Evolutionary conservation across 78 protist species (phyloP).

Genomic region (Dictyostelium purpureum): DNA sequence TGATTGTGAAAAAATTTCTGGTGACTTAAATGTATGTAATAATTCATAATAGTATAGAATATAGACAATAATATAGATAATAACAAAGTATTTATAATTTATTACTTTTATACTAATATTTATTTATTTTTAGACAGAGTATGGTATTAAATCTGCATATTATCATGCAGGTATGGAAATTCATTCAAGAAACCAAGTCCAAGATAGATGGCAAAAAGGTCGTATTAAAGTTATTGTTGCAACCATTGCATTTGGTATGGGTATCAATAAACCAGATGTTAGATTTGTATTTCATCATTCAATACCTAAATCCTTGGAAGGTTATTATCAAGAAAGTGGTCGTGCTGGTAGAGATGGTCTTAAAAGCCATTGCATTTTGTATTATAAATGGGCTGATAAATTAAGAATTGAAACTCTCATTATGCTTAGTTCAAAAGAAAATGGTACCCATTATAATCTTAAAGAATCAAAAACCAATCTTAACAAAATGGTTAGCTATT

Average conservation of each 20-base stretch:
- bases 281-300: conserved; percentile 97
- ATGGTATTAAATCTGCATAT: conserved; percentile 60
- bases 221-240: conserved; percentile 90
- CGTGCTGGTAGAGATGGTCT: conserved; percentile 97
- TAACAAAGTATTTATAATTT: too few species aligned
- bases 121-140: background rate
- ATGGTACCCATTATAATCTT: background rate
- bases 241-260: conserved; percentile 99
- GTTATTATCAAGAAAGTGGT: conserved; percentile 97
- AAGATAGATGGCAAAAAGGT: conserved; percentile 88
- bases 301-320: conserved; percentile 98
- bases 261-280: conserved; percentile 98
- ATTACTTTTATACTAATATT: background rate
- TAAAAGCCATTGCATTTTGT: conserved; percentile 83
- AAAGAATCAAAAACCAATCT: conserved; percentile 40
- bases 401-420: background rate
- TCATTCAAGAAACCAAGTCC: conserved; percentile 72
- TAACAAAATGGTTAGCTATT: conserved; percentile 67
- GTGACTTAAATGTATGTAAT: conserved; percentile 14
- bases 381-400: conserved; percentile 80
- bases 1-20: conserved; percentile 91
- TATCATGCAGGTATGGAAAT: conserved; percentile 93
- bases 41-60: too few species aligned
- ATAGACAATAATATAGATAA: too few species aligned
- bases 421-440: background rate